Conservation (phyloP, 306 rosid genomes). For the Sicyos baderoa region DNA sequence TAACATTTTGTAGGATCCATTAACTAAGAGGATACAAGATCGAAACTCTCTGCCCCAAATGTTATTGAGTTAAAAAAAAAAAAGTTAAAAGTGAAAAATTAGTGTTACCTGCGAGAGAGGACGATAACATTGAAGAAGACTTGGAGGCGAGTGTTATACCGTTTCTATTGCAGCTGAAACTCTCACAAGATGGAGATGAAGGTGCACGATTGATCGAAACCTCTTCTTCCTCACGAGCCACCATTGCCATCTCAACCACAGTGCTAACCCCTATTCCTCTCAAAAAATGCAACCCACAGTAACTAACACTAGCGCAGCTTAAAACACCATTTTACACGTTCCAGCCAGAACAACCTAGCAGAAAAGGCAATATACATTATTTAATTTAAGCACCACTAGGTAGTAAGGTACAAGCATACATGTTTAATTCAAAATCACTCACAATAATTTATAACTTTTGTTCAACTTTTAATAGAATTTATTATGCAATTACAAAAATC, state of each 20-base stretch:
- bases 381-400: background rate
- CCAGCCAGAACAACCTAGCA: background rate
- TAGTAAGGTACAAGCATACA: background rate
- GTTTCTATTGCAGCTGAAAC: constrained; percentile 24
- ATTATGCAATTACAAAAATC: background rate
- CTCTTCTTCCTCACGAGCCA: constrained; percentile 7
- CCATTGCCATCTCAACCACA: background rate
- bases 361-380: background rate
- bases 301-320: background rate
- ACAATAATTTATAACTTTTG: background rate
- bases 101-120: constrained; percentile 43
- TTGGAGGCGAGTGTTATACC: constrained; percentile 15
- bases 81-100: background rate
- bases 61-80: too few species aligned
- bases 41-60: too few species aligned
- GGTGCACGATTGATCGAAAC: background rate
- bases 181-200: constrained; percentile 13
- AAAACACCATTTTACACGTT: background rate
- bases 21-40: too few species aligned
- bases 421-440: background rate
- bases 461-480: background rate
- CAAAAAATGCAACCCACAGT: constrained; percentile 6
- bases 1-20: too few species aligned
- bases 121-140: constrained; percentile 41
- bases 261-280: background rate